Percentiles rank a stretch among this genome's conserved stretches.
Evolutionary conservation across 2,329 filamentous ascomycete species (phyloP).

Genomic region (Cladosporium sp.): DNA sequence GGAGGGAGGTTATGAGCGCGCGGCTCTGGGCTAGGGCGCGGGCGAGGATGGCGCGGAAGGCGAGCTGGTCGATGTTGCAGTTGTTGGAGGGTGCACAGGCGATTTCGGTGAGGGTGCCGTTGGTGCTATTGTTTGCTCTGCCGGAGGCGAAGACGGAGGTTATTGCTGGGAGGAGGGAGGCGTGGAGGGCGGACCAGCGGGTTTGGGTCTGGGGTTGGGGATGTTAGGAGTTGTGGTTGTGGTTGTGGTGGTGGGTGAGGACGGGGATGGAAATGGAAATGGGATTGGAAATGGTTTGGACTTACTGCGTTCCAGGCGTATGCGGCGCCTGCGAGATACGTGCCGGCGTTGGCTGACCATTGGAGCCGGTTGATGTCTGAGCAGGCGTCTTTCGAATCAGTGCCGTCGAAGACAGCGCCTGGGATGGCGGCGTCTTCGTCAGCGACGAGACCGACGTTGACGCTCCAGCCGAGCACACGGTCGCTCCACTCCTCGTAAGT

Average conservation of each 20-base stretch:
- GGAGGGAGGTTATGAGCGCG: slow-evolving; percentile 15
- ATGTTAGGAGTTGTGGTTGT: neutral
- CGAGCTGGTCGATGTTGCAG: slow-evolving; percentile 71
- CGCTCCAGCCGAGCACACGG: slow-evolving; percentile 67
- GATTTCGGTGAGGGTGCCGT: slow-evolving; percentile 63
- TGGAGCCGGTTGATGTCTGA: slow-evolving; percentile 49
- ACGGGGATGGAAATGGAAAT: too few species aligned
- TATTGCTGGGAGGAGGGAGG: slow-evolving; percentile 16
- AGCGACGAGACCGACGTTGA: slow-evolving; percentile 55
- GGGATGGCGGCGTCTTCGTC: neutral
- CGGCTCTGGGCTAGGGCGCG: slow-evolving; percentile 37
- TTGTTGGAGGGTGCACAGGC: slow-evolving; percentile 61
- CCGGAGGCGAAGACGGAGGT: slow-evolving; percentile 52
- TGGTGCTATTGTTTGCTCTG: slow-evolving; percentile 40
- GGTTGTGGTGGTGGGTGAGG: neutral
- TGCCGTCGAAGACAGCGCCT: slow-evolving; percentile 59
- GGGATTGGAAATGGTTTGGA: neutral
- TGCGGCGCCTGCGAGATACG: slow-evolving; percentile 65
- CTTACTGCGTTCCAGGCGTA: slow-evolving; percentile 57
- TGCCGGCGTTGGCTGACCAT: slow-evolving; percentile 67
- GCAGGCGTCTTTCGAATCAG: slow-evolving; percentile 58
- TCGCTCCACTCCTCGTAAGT: slow-evolving; percentile 68
- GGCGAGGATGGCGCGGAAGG: slow-evolving; percentile 70
- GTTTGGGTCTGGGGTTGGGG: neutral
- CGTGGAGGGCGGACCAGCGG: slow-evolving; percentile 28